Conservation (phyloP, 768 basidiomycete genomes). For the Lactifluus subvellereus region DNA sequence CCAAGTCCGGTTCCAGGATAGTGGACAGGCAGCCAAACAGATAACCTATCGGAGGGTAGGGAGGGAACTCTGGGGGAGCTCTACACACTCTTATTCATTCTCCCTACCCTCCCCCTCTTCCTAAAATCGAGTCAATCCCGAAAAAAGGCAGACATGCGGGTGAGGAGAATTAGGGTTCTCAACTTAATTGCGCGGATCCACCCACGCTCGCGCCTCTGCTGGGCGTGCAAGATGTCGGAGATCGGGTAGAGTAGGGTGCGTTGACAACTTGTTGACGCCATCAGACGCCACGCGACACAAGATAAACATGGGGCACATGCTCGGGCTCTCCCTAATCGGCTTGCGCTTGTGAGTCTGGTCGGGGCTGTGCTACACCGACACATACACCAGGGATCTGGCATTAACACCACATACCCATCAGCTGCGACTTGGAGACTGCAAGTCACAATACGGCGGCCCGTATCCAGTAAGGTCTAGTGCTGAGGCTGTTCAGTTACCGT, state of each 20-base stretch:
- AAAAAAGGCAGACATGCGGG: neutral
- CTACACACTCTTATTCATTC: neutral
- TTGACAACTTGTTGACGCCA: neutral
- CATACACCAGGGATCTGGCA: neutral
- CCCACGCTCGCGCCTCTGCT: neutral
- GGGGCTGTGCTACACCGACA: conserved; percentile 5
- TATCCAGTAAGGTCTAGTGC: neutral
- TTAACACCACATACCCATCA: neutral
- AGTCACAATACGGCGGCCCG: neutral
- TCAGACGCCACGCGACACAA: neutral
- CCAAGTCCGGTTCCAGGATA: neutral
- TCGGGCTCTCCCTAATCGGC: neutral
- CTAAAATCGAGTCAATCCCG: neutral
- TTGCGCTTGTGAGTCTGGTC: neutral
- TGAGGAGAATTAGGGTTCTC: neutral
- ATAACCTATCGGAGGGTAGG: neutral
- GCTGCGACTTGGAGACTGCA: neutral
- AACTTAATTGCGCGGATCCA: neutral
- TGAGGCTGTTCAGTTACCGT: neutral
- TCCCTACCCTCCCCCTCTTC: neutral
- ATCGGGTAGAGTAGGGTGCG: neutral
- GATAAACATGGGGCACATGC: neutral
- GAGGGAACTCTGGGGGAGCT: neutral
- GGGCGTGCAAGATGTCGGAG: neutral
- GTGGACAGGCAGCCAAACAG: neutral